Percentiles rank a stretch among this genome's conserved stretches.
Conservation (phyloP, 371 early-diverging fungal genomes). For the Entomophthora muscae region DNA sequence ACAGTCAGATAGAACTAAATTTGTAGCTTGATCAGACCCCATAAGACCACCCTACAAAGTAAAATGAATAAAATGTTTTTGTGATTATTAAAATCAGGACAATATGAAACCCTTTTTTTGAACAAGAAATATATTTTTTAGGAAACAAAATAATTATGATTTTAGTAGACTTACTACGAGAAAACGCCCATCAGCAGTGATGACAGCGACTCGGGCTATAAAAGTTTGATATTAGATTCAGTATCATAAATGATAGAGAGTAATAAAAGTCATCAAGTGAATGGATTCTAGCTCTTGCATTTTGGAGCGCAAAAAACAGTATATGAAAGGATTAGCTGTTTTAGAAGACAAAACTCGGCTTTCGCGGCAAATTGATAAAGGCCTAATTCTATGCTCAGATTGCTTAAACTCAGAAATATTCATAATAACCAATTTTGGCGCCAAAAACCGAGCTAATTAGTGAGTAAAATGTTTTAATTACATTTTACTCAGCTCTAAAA, state of each 20-base stretch:
- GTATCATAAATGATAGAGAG: neutral
- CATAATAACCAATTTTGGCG: no score
- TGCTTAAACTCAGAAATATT: no score
- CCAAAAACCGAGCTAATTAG: no score
- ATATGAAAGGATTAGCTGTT: neutral
- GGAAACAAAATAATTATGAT: neutral
- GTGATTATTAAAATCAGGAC: no score
- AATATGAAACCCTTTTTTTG: neutral
- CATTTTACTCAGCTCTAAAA: no score
- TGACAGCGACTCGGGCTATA: conserved; percentile 4
- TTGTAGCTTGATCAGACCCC: conserved; percentile 66
- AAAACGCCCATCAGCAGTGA: conserved; percentile 3
- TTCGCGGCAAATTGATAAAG: no score
- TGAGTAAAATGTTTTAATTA: no score
- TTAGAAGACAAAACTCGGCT: neutral
- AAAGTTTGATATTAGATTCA: neutral
- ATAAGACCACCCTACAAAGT: conserved; percentile 35
- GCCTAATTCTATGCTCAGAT: no score
- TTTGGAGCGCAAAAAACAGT: no score
- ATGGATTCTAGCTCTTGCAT: no score
- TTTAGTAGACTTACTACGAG: conserved; percentile 6
- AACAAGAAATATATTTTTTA: neutral
- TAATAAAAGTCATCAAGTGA: neutral
- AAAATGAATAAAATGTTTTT: neutral
- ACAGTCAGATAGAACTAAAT: conserved; percentile 49